These are phyloP conservation scores for Pistacia vera DNA, from an alignment of 345 rosid genomes.

Conservation along the genomic window DNA sequence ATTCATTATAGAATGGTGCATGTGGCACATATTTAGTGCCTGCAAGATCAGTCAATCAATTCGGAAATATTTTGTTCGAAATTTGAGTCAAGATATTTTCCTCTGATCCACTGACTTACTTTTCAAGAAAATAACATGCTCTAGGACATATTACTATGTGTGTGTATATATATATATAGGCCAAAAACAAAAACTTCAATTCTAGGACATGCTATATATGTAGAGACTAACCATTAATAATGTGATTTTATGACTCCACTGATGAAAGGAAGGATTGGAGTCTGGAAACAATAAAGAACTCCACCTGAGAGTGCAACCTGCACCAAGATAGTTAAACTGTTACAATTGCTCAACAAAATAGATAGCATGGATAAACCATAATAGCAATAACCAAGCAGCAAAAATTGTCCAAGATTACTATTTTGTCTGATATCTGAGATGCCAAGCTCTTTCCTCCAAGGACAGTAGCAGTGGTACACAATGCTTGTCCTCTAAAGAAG, in stretches of 20 bases:
- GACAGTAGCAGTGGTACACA: constrained; percentile 92
- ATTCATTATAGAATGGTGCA: too few relatives aligned
- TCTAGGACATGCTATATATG: neutral
- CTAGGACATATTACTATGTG: neutral
- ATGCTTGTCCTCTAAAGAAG: constrained; percentile 71
- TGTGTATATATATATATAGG: neutral
- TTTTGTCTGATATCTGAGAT: constrained; percentile 86
- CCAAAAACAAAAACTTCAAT: neutral
- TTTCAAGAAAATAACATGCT: neutral
- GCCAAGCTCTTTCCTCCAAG: constrained; percentile 99
- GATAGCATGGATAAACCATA: neutral
- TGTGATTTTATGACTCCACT: constrained; percentile 34
- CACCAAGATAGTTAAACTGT: constrained; percentile 15
- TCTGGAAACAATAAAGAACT: constrained; percentile 82
- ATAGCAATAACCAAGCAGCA: neutral
- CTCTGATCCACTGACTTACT: neutral
- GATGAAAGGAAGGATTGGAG: constrained; percentile 83
- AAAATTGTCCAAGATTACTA: constrained; percentile 40
- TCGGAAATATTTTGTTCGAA: neutral
- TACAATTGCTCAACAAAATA: constrained; percentile 3
- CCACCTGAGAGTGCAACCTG: constrained; percentile 94
- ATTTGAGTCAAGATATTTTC: neutral
- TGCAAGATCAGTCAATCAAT: constrained; percentile 6
- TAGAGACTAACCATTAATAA: constrained; percentile 21
- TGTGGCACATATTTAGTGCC: neutral